phyloP scores from a whole-genome alignment of 2,329 filamentous ascomycete species.

The Arthrobotrys sphaeroides region DNA sequence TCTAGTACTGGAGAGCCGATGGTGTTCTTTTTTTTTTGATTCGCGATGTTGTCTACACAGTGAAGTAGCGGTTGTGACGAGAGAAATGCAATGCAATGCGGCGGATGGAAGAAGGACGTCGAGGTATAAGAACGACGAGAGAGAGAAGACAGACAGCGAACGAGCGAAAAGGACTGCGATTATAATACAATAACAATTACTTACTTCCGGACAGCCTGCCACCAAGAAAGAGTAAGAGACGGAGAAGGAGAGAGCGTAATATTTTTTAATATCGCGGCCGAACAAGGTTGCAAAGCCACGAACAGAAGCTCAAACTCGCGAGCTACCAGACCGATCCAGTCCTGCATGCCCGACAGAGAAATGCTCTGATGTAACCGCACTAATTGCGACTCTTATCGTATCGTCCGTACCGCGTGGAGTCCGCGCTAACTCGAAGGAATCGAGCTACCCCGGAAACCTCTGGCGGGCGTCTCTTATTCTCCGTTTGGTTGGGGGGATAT shows the following conservation, averaged over 20 bases:
- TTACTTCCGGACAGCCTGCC: too few species aligned
- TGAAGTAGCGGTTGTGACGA: too few species aligned
- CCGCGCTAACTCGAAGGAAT: neutral
- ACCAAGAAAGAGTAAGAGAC: too few species aligned
- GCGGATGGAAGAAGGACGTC: neutral
- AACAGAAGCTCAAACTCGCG: neutral
- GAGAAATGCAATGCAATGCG: neutral
- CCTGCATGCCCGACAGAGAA: too few species aligned
- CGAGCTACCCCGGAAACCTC: too few species aligned
- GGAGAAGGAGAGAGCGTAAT: neutral
- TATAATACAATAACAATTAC: too few species aligned
- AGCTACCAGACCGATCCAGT: too few species aligned
- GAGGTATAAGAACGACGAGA: conserved; percentile 1
- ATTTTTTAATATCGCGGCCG: neutral
- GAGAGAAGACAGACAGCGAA: neutral
- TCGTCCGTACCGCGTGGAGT: neutral
- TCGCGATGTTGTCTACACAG: neutral
- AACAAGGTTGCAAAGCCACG: neutral
- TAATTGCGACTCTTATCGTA: conserved; percentile 4
- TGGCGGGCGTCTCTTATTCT: too few species aligned
- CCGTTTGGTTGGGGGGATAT: too few species aligned
- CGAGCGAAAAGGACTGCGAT: neutral
- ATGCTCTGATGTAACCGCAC: conserved; percentile 3
- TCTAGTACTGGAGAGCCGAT: neutral
- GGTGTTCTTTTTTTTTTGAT: neutral